These are phyloP conservation scores for Alternaria consortialis DNA, from an alignment of 2,329 filamentous ascomycete genomes.

Conservation along the genomic window DNA sequence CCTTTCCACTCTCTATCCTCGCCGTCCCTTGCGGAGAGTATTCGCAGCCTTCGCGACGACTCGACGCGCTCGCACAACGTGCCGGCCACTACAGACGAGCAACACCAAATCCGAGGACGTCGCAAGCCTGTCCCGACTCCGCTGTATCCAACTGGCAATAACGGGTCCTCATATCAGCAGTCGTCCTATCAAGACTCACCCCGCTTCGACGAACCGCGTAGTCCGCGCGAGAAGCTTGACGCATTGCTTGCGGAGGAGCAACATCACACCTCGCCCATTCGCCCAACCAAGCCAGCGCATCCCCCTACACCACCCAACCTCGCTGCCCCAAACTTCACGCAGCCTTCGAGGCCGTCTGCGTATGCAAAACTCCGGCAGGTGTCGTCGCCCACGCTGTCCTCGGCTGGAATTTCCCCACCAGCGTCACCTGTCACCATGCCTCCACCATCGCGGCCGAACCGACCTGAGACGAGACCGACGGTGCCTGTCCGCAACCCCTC, in stretches of 20 bases:
- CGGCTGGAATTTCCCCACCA: conserved; percentile 44
- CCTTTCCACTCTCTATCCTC: conserved; percentile 17
- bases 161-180: conserved; percentile 21
- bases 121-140: conserved; percentile 43
- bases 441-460: conserved; percentile 46
- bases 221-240: conserved; percentile 51
- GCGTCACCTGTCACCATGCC: conserved; percentile 49
- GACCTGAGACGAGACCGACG: conserved; percentile 43
- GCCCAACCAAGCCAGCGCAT: conserved; percentile 23
- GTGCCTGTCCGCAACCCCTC: conserved; percentile 76
- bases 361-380: conserved; percentile 48
- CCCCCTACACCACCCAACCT: conserved; percentile 17
- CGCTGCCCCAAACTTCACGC: conserved; percentile 24
- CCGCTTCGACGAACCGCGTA: conserved; percentile 49
- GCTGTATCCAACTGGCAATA: conserved; percentile 29
- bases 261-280: conserved; percentile 26
- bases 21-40: conserved; percentile 43
- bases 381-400: conserved; percentile 47
- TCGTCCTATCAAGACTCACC: conserved; percentile 42
- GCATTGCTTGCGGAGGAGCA: conserved; percentile 49
- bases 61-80: conserved; percentile 33
- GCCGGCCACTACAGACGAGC: conserved; percentile 29
- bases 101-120: conserved; percentile 19
- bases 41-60: conserved; percentile 42
- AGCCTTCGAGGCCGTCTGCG: conserved; percentile 36